A percentile compares a stretch with the other conserved stretches of the same genome.
phyloP scores from a whole-genome alignment of 2,329 filamentous ascomycete genomes.

The Pseudogymnoascus sp. region DNA sequence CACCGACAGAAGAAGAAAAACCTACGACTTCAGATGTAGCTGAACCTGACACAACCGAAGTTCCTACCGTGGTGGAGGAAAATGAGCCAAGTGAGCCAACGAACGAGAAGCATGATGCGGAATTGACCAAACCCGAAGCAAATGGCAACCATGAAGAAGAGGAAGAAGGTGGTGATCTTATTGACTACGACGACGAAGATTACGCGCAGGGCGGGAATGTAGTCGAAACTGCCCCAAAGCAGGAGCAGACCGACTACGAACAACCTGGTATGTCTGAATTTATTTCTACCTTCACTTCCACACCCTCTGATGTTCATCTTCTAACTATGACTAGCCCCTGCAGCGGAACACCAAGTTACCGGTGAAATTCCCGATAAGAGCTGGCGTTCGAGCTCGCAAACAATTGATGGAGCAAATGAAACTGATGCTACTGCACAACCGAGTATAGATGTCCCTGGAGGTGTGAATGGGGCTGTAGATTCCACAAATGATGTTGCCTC shows the following conservation, averaged over 20 bases:
- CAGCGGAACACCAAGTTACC: conserved; percentile 22
- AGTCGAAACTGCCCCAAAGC: not conserved
- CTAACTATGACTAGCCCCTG: conserved; percentile 23
- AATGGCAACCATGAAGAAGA: conserved; percentile 7
- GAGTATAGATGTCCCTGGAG: not conserved
- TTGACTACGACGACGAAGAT: conserved; percentile 47
- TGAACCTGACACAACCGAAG: conserved; percentile 1
- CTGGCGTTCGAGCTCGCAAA: conserved; percentile 21
- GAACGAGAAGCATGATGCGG: not conserved
- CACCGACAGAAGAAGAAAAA: conserved; percentile 15
- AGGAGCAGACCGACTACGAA: conserved; percentile 22
- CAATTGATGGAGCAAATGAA: conserved; percentile 4
- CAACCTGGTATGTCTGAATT: conserved; percentile 7
- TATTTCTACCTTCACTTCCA: conserved; percentile 18
- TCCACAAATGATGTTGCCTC: not conserved
- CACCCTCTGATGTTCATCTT: conserved; percentile 25
- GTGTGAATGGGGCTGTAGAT: not conserved
- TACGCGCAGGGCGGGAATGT: not conserved
- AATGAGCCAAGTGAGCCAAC: not conserved
- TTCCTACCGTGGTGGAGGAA: not conserved
- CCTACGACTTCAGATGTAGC: conserved; percentile 6
- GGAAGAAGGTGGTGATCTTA: conserved; percentile 36
- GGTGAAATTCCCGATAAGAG: conserved; percentile 21
- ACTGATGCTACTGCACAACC: conserved; percentile 6
- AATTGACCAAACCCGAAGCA: not conserved